Evolutionary conservation across 768 basidiomycete species (phyloP), one percentile per base, ranked within the genome.

Genomic region (Lactarius psammicola): DNA sequence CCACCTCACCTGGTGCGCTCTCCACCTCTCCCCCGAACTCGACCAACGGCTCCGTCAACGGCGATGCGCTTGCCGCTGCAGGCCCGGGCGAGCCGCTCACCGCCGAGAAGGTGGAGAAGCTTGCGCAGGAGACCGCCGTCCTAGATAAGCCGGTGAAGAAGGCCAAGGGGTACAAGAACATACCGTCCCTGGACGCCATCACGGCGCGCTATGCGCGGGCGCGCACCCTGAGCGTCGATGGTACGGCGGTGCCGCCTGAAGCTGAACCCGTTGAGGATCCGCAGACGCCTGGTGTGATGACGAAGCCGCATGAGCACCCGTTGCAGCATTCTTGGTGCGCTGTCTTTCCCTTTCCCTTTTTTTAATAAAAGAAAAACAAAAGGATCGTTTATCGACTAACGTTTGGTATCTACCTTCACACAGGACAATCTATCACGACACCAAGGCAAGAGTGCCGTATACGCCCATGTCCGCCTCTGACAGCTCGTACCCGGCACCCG

Each of bases 391-490:
- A 11, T 23, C 46, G 23, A 49, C 4, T 49, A 13, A 40, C 42
- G 20, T n/a, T 44, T 55, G 42, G 51, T 62, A 30, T 61, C 59
- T 31, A 59, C 36, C 17, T 10, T 0, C 59, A 17, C 72, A 36
- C 3, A 94, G 93, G 94, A 95, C 92, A 15, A 82, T 96, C 67
- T 97, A 86, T 76, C 92, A 94, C 76, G 95, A 97, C 74, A 84
- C 88, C 28, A 96, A 95, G 80, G 74, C 86, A 66, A 89, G 89
- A 75, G 80, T 78, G 62, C 84, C 89, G 4, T 84, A 77, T 69
- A 83, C 86, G 0, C 84, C 85, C 2, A 82, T 80, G 18, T 69
- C 66, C 59, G 70, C 59, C 66, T 69, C 69, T 13, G 74, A 73
- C 26, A 55, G 49, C 42, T 62, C 71, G 40, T 67, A 67, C 57